Conservation (phyloP, 2,329 filamentous ascomycete species). For the Ilyonectria mors-panacis region DNA sequence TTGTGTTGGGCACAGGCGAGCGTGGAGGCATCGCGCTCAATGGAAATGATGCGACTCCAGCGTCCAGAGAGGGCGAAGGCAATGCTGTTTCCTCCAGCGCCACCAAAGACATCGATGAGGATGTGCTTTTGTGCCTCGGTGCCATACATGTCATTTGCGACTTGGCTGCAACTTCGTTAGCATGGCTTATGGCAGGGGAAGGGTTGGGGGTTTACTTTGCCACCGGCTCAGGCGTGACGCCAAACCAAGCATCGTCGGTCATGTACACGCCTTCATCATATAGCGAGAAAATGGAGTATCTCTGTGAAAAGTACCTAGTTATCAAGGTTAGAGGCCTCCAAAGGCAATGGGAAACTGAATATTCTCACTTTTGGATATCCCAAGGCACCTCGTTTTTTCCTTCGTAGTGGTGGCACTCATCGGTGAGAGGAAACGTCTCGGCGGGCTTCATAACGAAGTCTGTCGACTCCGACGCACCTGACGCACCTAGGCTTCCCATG, state of each 20-base stretch:
- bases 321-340: not conserved
- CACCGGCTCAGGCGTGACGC: constrained; percentile 93
- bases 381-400: constrained; percentile 79
- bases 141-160: constrained; percentile 79
- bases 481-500: constrained; percentile 35
- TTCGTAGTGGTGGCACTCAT: constrained; percentile 83
- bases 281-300: constrained; percentile 87
- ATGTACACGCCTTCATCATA: constrained; percentile 92
- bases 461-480: constrained; percentile 30
- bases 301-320: constrained; percentile 88
- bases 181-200: not conserved
- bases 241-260: constrained; percentile 97
- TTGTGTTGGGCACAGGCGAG: constrained; percentile 95
- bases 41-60: constrained; percentile 88
- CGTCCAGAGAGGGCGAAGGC: constrained; percentile 87
- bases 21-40: constrained; percentile 86
- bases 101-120: constrained; percentile 91
- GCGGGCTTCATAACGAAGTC: constrained; percentile 58
- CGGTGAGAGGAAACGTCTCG: constrained; percentile 67
- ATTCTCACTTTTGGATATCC: constrained; percentile 84
- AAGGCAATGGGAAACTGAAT: not conserved
- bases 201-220: constrained; percentile 73
- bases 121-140: constrained; percentile 71
- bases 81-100: constrained; percentile 93
- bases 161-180: constrained; percentile 68